A percentile compares a stretch with the other conserved stretches of the same genome.
phyloP scores from a whole-genome alignment of 2,329 filamentous ascomycete genomes.

The Hirsutella minnesotensis region DNA sequence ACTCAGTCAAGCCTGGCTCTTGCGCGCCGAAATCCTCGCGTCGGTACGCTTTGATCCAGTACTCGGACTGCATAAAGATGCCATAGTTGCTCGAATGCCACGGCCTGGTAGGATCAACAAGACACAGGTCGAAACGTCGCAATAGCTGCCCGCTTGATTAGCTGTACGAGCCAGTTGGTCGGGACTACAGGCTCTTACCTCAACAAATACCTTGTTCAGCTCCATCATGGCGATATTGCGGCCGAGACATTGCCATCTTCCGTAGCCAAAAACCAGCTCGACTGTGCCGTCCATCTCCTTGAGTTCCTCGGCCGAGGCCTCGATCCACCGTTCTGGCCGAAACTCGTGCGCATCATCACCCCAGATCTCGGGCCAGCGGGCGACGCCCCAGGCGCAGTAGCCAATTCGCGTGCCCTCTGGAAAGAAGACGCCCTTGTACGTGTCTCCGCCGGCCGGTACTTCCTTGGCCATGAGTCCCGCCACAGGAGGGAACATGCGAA shows the following conservation, averaged over 20 bases:
- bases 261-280: conserved; percentile 27
- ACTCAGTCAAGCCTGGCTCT: neutral
- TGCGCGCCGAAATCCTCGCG: neutral
- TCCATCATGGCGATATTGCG: conserved; percentile 26
- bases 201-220: conserved; percentile 26
- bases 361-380: conserved; percentile 19
- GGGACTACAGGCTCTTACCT: conserved; percentile 16
- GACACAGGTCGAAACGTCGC: conserved; percentile 17
- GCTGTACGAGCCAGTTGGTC: neutral
- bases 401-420: conserved; percentile 21
- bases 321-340: conserved; percentile 24
- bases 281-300: conserved; percentile 22
- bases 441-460: conserved; percentile 17
- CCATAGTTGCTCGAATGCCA: conserved; percentile 19
- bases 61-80: conserved; percentile 18
- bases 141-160: conserved; percentile 12
- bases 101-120: conserved; percentile 18
- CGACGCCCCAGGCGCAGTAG: conserved; percentile 22
- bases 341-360: conserved; percentile 22
- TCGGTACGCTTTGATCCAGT: conserved; percentile 9
- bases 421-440: conserved; percentile 18
- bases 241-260: conserved; percentile 26
- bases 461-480: conserved; percentile 24
- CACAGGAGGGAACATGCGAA: conserved; percentile 25
- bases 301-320: conserved; percentile 16